Base-by-base conservation (phyloP, 768 basidiomycete species). In the Boletus eberwhitei region DNA sequence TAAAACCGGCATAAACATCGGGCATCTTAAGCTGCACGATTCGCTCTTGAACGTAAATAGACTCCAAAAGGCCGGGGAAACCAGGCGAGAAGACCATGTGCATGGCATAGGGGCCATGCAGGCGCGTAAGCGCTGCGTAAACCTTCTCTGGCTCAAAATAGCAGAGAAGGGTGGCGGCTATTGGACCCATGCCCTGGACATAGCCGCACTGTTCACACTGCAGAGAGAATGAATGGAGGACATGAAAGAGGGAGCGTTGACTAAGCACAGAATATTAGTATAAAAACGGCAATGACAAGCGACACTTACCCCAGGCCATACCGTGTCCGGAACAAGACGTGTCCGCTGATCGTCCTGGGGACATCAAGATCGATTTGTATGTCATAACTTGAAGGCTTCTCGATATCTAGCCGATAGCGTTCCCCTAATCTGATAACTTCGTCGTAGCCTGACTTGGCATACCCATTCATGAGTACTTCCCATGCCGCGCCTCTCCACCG, bases 301-400 rank as follows among this genome's bases (percentile, higher is more conserved):
- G 17, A 24, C n/a, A 78, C 90, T 66, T 69, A 93, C 92, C 95
- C 97, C 55, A 88, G 83, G 47, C 97, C 97, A 71, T 99, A 99
- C 59, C 97, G 81, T 46, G 97, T 99, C 60, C 86, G 83, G 66
- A 98, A 99, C 77, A 95, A 80, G 55, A 97, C 81, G 73, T 98
- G 94, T 0, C 94, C 94, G 55, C 85, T 90, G 60, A 98, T 97
- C 13, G 97, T 98, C 65, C 97, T 75, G 3, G 97, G 97, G 2
- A 98, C 95, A 65, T 99, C 97, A 60, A 99, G 77, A 73, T 99
- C 97, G 61, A 98, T 98, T 75, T 98, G 97, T 32, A 98, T 84
- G 70, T 99, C 97, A 67, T 93, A 95, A 9, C 75, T 80, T 38
- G 93, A 96, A 17, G 94, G 88, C 54, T 81, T 83, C 47, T 94